Base-by-base conservation (phyloP, 1,284 basidiomycete genomes). In the Cutaneotrichosporon curvatum region DNA sequence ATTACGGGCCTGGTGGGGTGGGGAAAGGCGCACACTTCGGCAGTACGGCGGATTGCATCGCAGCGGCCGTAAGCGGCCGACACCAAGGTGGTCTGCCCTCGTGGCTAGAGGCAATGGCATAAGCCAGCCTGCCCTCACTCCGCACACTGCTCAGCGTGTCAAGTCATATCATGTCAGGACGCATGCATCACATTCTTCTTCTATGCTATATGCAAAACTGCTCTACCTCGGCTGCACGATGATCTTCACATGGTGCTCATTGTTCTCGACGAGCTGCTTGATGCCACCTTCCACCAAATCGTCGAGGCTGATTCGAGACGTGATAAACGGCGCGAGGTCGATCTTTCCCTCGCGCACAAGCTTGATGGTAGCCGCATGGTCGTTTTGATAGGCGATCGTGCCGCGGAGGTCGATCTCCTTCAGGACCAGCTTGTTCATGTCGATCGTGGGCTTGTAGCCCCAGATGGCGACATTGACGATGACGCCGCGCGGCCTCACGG, bases 241-340 rank as follows among this genome's bases (percentile, higher is more conserved):
- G n/a, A 54, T 54, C 48, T 54, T 54, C 43, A 54, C 52, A 1
- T 48, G 48, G 23, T 48, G 50, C 37, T 54, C 52, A 40, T 54
- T 54, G 10, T 40, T 45, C 45, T 54, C 30, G 23, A 54, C 46
- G 20, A 54, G 48, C 22, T 48, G 50, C 20, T 54, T 48, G 30
- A 50, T 43, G 3, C 52, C 52, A 14, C 48, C 48, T 14, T 12
- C 23, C 10, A 54, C 37, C 22, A 54, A 43, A 12, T 35, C 37
- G 40, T 54, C 46, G 18, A 54, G 52, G 2, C 48, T 46, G n/a
- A 54, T 54, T 11, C 50, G 45, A 12, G 33, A 23, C 2, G 52
- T 48, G 37, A 54, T 54, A 43, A 54, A 54, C 19, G 52, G 52
- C 43, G 36, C 25, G 28, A 54, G 46, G 37, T 54, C 40, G 43